Base-by-base conservation (phyloP, 495 filamentous ascomycete genomes). In the Paragyromitra xinjiangensis region DNA sequence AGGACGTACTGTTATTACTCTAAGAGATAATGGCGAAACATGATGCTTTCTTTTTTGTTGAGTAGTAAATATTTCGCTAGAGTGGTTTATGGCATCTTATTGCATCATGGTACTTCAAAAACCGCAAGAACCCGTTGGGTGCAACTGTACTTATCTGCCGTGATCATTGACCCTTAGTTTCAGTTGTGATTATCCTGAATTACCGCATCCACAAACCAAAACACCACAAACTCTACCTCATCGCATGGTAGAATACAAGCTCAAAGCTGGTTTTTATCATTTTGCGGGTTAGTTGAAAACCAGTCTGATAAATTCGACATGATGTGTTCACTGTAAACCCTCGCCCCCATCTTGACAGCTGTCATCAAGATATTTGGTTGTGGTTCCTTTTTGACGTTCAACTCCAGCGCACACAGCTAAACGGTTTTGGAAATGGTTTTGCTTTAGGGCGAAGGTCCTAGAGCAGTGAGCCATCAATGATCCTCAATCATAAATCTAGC, bases 391-490 rank as follows among this genome's bases (percentile, higher is more conserved):
- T 50, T 50, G 14, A 3, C 29, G 29, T 34, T 34, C 29, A 34
- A 34, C 29, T 2, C 29, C 29, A 34, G 29, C 29, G 29, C 29
- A 34, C 29, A 44, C 42, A 8, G 6, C 42, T 44, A 48, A 48
- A 48, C 29, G 44, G 14, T 48, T 48, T 48, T 48, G 12, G 8
- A 48, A 48, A 16, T 34, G 29, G 29, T 3, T 34, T 34, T 34
- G 29, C 29, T 34, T 34, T 34, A 34, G 44, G 16, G 19, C 19
- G 19, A 55, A 22, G n/a, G n/a, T 22, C n/a, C 42, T 45, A 45
- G 7, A 22, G 51, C 3, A 53, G 51, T 55, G 51, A 55, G n/a
- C n/a, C n/a, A 55, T 26, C n/a, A 55, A 55, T 55, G 51, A 55
- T 55, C 51, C 51, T 3, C 2, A 9, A 22, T 22, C 8, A 2